These are phyloP conservation scores for Verruconis gallopava DNA, from an alignment of 2,329 filamentous ascomycete genomes.

Conservation along the genomic window DNA sequence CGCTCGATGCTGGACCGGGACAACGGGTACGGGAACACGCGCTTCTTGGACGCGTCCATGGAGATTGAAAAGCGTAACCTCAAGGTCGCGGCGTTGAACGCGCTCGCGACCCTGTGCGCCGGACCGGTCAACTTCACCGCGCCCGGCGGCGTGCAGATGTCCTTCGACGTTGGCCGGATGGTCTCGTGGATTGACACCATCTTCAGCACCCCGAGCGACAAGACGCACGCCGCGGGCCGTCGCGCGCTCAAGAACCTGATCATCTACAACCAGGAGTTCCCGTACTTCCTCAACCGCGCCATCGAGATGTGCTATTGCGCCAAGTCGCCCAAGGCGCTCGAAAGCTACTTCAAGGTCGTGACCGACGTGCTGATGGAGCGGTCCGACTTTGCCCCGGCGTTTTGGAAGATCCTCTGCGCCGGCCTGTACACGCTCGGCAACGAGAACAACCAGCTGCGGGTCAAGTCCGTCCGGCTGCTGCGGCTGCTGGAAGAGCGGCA, in stretches of 20 bases:
- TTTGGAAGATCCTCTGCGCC: conserved; percentile 81
- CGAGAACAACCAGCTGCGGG: conserved; percentile 75
- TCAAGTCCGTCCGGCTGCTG: conserved; percentile 72
- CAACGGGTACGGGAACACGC: conserved; percentile 55
- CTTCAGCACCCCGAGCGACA: conserved; percentile 82
- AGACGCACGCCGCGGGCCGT: conserved; percentile 79
- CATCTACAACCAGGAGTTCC: conserved; percentile 75
- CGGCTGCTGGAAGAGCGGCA: conserved; percentile 73
- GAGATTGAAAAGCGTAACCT: conserved; percentile 95
- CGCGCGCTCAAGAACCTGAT: conserved; percentile 83
- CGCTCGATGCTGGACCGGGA: conserved; percentile 74
- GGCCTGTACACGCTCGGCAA: conserved; percentile 89
- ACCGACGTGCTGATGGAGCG: conserved; percentile 76
- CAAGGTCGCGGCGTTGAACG: conserved; percentile 76
- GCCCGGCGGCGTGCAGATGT: conserved; percentile 69
- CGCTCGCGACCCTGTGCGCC: conserved; percentile 82
- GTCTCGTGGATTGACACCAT: conserved; percentile 92
- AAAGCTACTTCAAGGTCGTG: conserved; percentile 91
- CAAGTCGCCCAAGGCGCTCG: conserved; percentile 67
- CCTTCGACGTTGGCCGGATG: conserved; percentile 88
- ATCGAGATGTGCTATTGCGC: conserved; percentile 83
- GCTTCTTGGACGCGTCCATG: conserved; percentile 74
- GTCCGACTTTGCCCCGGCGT: conserved; percentile 68
- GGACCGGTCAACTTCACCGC: conserved; percentile 75
- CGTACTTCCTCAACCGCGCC: conserved; percentile 75